These are phyloP conservation scores for Didymella sp. DNA, from an alignment of 2,329 filamentous ascomycete genomes.

Conservation along the genomic window DNA sequence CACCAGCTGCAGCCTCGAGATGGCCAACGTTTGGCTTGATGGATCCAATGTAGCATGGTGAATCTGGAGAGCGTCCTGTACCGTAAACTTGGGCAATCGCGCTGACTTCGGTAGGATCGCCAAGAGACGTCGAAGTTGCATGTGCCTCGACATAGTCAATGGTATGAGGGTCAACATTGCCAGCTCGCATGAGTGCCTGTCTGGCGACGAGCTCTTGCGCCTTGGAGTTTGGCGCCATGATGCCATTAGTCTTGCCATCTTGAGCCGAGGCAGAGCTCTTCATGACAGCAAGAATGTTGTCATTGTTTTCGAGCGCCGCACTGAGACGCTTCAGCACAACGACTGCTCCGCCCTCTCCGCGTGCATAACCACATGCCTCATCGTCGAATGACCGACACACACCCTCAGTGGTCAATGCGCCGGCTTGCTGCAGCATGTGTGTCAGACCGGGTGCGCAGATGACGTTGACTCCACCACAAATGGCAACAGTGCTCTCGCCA, in stretches of 20 bases:
- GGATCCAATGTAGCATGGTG: slow-evolving; percentile 21
- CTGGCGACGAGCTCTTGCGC: slow-evolving; percentile 41
- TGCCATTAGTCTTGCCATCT: slow-evolving; percentile 45
- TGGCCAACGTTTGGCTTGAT: slow-evolving; percentile 53
- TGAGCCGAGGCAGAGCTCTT: slow-evolving; percentile 41
- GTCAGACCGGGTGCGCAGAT: slow-evolving; percentile 45
- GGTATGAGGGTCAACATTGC: slow-evolving; percentile 11
- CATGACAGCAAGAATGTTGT: slow-evolving; percentile 41
- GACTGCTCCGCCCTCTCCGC: slow-evolving; percentile 43
- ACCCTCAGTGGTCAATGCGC: slow-evolving; percentile 40
- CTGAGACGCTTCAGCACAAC: slow-evolving; percentile 40
- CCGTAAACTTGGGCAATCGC: slow-evolving; percentile 26
- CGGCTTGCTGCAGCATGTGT: slow-evolving; percentile 38
- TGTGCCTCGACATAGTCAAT: slow-evolving; percentile 30
- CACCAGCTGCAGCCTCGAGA: slow-evolving; percentile 49
- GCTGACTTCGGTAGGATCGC: slow-evolving; percentile 41
- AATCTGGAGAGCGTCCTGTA: background rate
- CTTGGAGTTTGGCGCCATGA: slow-evolving; percentile 47
- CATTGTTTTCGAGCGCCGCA: slow-evolving; percentile 36
- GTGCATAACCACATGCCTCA: slow-evolving; percentile 39
- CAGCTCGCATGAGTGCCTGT: slow-evolving; percentile 15
- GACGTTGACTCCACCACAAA: slow-evolving; percentile 44
- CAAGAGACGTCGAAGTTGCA: slow-evolving; percentile 64
- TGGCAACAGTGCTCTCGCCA: slow-evolving; percentile 32
- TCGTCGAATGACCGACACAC: slow-evolving; percentile 45